Evolutionary conservation across 352 stramenopile genomes (phyloP).

Genomic region (Phytophthora cactorum): DNA sequence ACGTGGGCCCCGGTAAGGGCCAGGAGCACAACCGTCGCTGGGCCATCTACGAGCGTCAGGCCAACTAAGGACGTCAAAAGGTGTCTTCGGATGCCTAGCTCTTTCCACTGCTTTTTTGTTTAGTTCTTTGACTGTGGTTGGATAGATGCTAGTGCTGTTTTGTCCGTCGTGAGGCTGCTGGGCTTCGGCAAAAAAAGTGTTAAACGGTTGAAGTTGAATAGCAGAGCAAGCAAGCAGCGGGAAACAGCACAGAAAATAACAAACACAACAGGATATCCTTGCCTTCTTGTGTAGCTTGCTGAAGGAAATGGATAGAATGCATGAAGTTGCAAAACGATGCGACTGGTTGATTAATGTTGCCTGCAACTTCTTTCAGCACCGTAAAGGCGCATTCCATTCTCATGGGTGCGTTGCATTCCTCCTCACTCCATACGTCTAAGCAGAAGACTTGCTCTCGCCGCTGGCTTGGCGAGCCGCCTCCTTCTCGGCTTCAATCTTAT

Average conservation of each 20-base stretch:
- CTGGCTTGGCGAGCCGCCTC: constrained; percentile 74
- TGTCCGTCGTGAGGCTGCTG: constrained; percentile 20
- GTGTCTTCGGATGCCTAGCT: not conserved
- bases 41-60: constrained; percentile 85
- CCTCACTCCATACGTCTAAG: constrained; percentile 37
- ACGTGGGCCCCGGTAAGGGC: constrained; percentile 65
- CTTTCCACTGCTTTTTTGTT: constrained; percentile 26
- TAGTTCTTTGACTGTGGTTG: constrained; percentile 30
- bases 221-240: constrained; percentile 19
- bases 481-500: constrained; percentile 87
- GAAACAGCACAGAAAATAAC: constrained; percentile 32
- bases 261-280: constrained; percentile 19
- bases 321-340: constrained; percentile 6
- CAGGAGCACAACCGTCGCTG: constrained; percentile 92
- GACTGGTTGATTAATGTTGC: constrained; percentile 33
- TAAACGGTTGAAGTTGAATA: constrained; percentile 31
- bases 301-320: not conserved
- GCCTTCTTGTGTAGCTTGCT: constrained; percentile 9
- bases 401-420: constrained; percentile 20
- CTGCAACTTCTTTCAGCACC: too few species aligned
- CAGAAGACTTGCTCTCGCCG: constrained; percentile 80
- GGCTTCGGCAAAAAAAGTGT: constrained; percentile 19
- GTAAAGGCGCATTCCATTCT: constrained; percentile 7
- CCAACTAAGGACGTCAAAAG: constrained; percentile 21
- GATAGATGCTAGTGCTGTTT: constrained; percentile 31